Conservation (phyloP, 192 early-diverging fungal genomes). For the Coemansia sp. region DNA sequence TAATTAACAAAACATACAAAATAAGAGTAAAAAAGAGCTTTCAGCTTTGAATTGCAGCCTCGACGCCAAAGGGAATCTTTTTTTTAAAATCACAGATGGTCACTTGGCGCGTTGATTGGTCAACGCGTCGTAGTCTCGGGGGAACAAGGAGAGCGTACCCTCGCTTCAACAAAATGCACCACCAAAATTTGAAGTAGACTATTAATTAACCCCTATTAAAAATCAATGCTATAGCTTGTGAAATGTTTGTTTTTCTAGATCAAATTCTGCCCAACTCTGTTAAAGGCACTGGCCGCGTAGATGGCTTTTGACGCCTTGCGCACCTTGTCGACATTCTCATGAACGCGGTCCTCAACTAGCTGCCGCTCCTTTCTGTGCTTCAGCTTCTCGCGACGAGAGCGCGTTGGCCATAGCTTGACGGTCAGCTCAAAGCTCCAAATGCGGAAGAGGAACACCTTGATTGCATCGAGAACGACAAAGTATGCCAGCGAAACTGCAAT, state of each 20-base stretch:
- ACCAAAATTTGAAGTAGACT: too few relatives aligned
- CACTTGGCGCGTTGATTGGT: neutral
- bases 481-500: slow-evolving; percentile 75
- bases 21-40: neutral
- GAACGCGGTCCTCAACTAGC: slow-evolving; percentile 52
- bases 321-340: slow-evolving; percentile 39
- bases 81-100: too few relatives aligned
- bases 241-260: neutral
- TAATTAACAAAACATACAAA: too few relatives aligned
- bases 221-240: neutral
- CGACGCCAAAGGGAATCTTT: neutral
- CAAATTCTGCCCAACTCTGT: slow-evolving; percentile 22
- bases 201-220: neutral
- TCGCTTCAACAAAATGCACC: too few relatives aligned
- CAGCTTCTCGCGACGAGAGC: slow-evolving; percentile 61
- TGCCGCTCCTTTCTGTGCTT: slow-evolving; percentile 50
- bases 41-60: too few relatives aligned
- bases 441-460: slow-evolving; percentile 87
- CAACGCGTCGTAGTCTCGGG: neutral
- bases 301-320: slow-evolving; percentile 37
- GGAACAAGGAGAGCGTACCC: too few relatives aligned
- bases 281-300: slow-evolving; percentile 33
- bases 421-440: slow-evolving; percentile 90
- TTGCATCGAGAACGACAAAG: slow-evolving; percentile 81
- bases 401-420: slow-evolving; percentile 76